phyloP scores from a whole-genome alignment of 495 filamentous ascomycete genomes.

The Sphaerosporella brunnea region DNA sequence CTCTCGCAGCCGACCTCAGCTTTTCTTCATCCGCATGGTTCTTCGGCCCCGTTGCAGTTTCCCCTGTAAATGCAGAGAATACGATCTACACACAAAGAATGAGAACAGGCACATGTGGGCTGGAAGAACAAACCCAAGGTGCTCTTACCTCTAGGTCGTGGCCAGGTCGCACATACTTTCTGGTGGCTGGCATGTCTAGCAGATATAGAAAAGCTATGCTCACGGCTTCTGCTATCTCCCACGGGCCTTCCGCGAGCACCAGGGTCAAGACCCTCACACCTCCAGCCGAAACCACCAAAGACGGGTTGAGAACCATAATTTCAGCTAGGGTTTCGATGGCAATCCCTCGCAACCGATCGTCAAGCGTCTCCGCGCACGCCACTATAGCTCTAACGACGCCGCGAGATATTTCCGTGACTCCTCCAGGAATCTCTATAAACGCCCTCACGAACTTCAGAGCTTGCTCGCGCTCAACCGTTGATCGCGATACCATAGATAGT shows the following conservation, averaged over 20 bases:
- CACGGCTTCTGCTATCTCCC: slow-evolving; percentile 75
- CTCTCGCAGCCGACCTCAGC: slow-evolving; percentile 67
- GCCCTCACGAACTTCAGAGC: slow-evolving; percentile 90
- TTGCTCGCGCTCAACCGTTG: slow-evolving; percentile 90
- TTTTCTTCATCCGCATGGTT: slow-evolving; percentile 42
- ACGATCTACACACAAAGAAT: slow-evolving; percentile 42
- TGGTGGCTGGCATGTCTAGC: slow-evolving; percentile 62
- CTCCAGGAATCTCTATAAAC: slow-evolving; percentile 89
- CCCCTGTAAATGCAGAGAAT: slow-evolving; percentile 79
- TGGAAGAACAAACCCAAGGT: neutral
- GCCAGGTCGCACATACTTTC: slow-evolving; percentile 63
- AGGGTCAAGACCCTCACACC: slow-evolving; percentile 69
- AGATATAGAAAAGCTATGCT: slow-evolving; percentile 72
- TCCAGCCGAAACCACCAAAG: slow-evolving; percentile 56
- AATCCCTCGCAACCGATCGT: slow-evolving; percentile 70
- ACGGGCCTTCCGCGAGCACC: slow-evolving; percentile 73
- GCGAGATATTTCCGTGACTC: slow-evolving; percentile 70
- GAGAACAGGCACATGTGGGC: too few relatives aligned
- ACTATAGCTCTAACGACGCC: slow-evolving; percentile 74
- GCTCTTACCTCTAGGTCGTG: slow-evolving; percentile 36
- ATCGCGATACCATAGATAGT: slow-evolving; percentile 41
- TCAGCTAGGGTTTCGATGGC: slow-evolving; percentile 84
- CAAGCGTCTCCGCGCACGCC: slow-evolving; percentile 62
- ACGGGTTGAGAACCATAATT: slow-evolving; percentile 69
- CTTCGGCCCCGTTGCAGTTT: slow-evolving; percentile 38